Base-by-base conservation (phyloP, 176 grass and related monocot genomes). In the Oryza glaberrima region DNA sequence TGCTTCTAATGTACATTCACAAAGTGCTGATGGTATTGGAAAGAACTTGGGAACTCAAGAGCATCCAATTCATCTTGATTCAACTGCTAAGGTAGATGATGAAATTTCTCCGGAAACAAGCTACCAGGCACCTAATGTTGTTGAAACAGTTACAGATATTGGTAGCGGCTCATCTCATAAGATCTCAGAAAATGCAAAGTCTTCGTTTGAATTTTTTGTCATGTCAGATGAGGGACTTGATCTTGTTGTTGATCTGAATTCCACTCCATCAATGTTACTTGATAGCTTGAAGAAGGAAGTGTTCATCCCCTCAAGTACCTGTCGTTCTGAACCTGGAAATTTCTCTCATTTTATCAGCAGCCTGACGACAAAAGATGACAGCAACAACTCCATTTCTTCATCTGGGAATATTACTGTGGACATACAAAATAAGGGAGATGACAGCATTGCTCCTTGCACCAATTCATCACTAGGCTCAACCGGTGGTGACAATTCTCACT, bases 191-290 rank as follows among this genome's bases (percentile, higher is more conserved):
- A 94, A 80, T 71, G 76, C 79, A 83, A 67, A 23, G 9, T 79
- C 86, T 93, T 65, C 89, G 34, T 73, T 98, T 81, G 77, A 95
- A 73, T 88, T 95, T 64, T 95, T 92, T 81, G 91, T 95, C 66
- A 80, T 80, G 82, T 88, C 91, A 66, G 93, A 98, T 49, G 93
- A 90, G 32, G 93, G 93, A 58, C 85, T 98, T 69, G 76, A 95
- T 87, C 88, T 98, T 80, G 85, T 73, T 89, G 85, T 95, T 77
- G 96, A 95, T 90, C 81, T 98, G 78, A 73, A 89, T 83, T 93
- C 89, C 70, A 88, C 77, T 69, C 91, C 93, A 25, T 73, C 83
- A 66, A 83, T 43, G 72, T 92, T 86, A 91, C 65, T 82, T 22
- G 84, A 90, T 22, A 87, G 77, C 77, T 90, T 98, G 54, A 95